These are phyloP conservation scores for Rhodotorula taiwanensis DNA, from an alignment of 768 basidiomycete species.

Conservation along the genomic window DNA sequence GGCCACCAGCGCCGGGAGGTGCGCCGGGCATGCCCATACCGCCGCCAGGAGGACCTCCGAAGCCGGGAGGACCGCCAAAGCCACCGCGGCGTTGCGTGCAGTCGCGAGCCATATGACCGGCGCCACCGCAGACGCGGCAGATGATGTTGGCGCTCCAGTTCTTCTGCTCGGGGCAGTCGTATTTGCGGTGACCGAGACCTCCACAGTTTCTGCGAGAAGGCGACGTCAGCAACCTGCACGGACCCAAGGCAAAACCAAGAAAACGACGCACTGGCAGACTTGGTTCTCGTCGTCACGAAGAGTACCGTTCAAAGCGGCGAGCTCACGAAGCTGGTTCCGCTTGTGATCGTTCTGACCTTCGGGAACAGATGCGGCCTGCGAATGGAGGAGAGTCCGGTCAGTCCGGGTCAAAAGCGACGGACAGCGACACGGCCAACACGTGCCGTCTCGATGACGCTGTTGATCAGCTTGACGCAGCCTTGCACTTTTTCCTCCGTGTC, in stretches of 20 bases:
- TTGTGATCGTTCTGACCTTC: slow-evolving; percentile 99
- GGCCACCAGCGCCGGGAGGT: slow-evolving; percentile 44
- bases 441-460: slow-evolving; percentile 95
- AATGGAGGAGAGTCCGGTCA: slow-evolving; percentile 6
- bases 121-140: slow-evolving; percentile 92
- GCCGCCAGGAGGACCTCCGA: slow-evolving; percentile 11
- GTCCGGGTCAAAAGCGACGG: not conserved
- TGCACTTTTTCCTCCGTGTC: slow-evolving; percentile 88
- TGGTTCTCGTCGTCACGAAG: slow-evolving; percentile 99
- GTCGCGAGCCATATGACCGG: slow-evolving; percentile 98
- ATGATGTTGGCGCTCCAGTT: slow-evolving; percentile 99
- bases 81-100: slow-evolving; percentile 72
- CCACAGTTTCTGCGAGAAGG: slow-evolving; percentile 59
- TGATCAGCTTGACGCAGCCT: slow-evolving; percentile 88
- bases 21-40: slow-evolving; percentile 38
- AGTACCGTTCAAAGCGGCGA: slow-evolving; percentile 95
- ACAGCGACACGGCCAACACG: slow-evolving; percentile 43
- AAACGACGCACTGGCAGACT: slow-evolving; percentile 64
- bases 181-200: slow-evolving; percentile 91
- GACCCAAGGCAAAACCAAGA: too few relatives aligned
- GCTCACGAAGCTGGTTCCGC: slow-evolving; percentile 93
- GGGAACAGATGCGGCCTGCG: slow-evolving; percentile 91
- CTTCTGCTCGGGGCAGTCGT: slow-evolving; percentile 95
- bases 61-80: slow-evolving; percentile 27
- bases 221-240: not conserved